These are phyloP conservation scores for Circinella minor DNA, from an alignment of 371 early-diverging fungal genomes.

Conservation along the genomic window DNA sequence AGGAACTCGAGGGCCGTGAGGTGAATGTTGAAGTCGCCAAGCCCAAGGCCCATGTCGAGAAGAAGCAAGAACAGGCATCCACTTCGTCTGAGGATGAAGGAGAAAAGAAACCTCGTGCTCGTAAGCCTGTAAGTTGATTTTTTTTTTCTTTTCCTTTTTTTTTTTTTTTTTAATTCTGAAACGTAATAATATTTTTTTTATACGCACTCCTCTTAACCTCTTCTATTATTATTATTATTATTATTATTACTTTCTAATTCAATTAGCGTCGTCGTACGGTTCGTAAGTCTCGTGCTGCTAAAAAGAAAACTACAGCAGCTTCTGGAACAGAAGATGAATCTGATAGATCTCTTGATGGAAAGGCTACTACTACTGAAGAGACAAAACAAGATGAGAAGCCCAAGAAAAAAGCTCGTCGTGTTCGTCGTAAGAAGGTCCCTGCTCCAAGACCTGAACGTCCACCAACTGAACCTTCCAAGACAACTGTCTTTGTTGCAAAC, in stretches of 20 bases:
- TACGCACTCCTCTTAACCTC: background rate
- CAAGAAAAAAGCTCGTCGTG: constrained; percentile 15
- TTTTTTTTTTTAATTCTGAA: background rate
- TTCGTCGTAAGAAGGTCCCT: constrained; percentile 6
- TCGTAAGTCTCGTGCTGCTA: constrained; percentile 3
- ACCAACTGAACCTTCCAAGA: constrained; percentile 75
- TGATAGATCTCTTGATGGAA: background rate
- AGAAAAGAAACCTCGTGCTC: constrained; percentile 9
- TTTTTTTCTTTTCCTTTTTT: background rate
- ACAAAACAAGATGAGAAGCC: constrained; percentile 1
- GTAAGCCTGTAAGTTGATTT: constrained; percentile 1
- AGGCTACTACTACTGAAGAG: background rate
- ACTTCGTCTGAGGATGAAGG: constrained; percentile 8
- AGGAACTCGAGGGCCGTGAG: constrained; percentile 77
- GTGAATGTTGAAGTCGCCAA: constrained; percentile 91
- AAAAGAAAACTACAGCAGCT: background rate
- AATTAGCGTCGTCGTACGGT: constrained; percentile 3
- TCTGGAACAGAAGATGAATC: background rate
- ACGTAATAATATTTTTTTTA: background rate
- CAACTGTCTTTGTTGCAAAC: constrained; percentile 90
- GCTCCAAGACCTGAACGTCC: constrained; percentile 23
- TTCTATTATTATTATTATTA: background rate
- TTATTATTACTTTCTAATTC: no score
- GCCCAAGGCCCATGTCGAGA: constrained; percentile 36
- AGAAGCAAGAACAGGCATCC: constrained; percentile 3